Conservation (phyloP, 2,329 filamentous ascomycete species). For the Aspergillus flavus region DNA sequence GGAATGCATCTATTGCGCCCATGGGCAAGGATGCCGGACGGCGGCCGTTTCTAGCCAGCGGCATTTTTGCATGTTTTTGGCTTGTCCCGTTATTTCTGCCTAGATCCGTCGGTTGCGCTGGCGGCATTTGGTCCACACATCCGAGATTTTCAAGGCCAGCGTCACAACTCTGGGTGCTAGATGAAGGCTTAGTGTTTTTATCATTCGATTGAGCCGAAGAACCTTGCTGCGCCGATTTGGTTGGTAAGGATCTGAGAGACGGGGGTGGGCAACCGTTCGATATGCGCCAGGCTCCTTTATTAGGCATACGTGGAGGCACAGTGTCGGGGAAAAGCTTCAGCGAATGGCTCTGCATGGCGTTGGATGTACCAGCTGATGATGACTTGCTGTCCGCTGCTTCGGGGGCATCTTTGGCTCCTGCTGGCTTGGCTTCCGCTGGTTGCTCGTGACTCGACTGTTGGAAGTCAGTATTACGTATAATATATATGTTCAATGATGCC, state of each 20-base stretch:
- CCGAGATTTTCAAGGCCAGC: neutral
- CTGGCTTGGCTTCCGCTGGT: neutral
- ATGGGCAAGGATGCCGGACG: constrained; percentile 29
- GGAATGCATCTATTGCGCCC: constrained; percentile 34
- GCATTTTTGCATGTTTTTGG: constrained; percentile 5
- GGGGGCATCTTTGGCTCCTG: constrained; percentile 4
- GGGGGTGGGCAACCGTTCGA: constrained; percentile 19
- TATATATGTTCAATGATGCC: neutral
- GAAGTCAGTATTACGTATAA: constrained; percentile 8
- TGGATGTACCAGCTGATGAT: constrained; percentile 12
- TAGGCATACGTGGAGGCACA: constrained; percentile 34
- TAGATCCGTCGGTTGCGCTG: neutral
- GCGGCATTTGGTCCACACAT: neutral
- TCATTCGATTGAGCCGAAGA: neutral
- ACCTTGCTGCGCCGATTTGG: neutral
- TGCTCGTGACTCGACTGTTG: constrained; percentile 6
- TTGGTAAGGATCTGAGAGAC: constrained; percentile 13
- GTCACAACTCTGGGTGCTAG: constrained; percentile 3
- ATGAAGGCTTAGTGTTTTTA: neutral
- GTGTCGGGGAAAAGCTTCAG: constrained; percentile 40
- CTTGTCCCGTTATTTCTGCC: neutral
- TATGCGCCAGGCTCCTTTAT: constrained; percentile 28
- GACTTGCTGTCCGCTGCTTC: constrained; percentile 4
- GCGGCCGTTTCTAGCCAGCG: constrained; percentile 12
- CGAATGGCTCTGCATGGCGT: constrained; percentile 12